phyloP scores from a whole-genome alignment of 192 early-diverging fungal genomes.

The Linnemannia zychae region DNA sequence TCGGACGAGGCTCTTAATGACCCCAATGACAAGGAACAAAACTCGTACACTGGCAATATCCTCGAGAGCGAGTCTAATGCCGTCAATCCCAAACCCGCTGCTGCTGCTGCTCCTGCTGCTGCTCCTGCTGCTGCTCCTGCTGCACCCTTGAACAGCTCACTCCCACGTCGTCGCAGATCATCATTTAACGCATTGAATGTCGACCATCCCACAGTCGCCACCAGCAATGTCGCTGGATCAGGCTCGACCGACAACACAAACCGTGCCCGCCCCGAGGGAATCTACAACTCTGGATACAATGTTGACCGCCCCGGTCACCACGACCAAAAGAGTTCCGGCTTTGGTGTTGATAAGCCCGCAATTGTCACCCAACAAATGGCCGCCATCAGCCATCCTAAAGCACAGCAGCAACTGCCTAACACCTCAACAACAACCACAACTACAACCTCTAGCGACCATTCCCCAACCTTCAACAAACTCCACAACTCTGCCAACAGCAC shows the following conservation, averaged over 20 bases:
- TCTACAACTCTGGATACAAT: constrained; percentile 25
- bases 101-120: no score
- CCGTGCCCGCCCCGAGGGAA: constrained; percentile 15
- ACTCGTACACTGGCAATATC: background rate
- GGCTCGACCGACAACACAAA: constrained; percentile 24
- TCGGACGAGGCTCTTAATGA: background rate
- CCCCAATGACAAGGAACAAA: background rate
- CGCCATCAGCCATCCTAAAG: background rate
- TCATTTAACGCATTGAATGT: constrained; percentile 17
- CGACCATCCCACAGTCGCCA: constrained; percentile 14
- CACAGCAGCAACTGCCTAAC: background rate
- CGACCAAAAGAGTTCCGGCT: constrained; percentile 15
- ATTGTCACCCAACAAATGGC: constrained; percentile 14
- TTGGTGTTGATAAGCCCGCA: constrained; percentile 26
- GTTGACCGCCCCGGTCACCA: constrained; percentile 18
- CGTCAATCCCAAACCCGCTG: background rate
- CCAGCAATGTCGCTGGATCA: constrained; percentile 11
- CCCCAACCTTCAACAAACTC: background rate
- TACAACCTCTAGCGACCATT: background rate
- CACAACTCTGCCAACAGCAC: background rate
- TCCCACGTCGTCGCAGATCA: constrained; percentile 8
- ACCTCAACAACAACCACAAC: background rate
- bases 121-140: no score
- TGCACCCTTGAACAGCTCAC: background rate
- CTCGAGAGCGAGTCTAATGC: background rate